These are phyloP conservation scores for Lachnellula cervina DNA, from an alignment of 2,329 filamentous ascomycete genomes.

Conservation along the genomic window DNA sequence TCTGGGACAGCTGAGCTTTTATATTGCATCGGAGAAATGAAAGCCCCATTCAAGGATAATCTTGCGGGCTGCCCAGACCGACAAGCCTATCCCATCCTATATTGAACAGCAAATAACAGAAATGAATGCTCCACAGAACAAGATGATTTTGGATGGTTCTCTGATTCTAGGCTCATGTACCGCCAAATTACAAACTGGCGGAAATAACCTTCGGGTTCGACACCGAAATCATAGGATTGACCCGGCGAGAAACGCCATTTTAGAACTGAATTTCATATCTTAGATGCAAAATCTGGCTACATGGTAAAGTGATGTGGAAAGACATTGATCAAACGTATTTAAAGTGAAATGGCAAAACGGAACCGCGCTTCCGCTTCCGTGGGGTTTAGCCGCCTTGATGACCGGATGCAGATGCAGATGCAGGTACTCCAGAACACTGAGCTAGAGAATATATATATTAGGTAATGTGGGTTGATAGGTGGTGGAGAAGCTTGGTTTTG, in stretches of 20 bases:
- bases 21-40: not conserved
- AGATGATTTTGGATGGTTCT: not conserved
- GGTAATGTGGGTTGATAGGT: too few relatives aligned
- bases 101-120: not conserved
- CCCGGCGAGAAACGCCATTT: not conserved
- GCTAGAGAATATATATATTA: too few relatives aligned
- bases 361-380: not conserved
- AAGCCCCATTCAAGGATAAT: not conserved
- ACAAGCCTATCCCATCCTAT: not conserved
- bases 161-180: not conserved
- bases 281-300: not conserved
- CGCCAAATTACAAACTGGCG: not conserved
- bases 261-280: not conserved
- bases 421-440: not conserved
- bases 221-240: not conserved
- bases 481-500: too few relatives aligned
- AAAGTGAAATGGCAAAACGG: not conserved
- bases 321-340: too few relatives aligned
- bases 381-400: not conserved
- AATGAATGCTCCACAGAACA: not conserved
- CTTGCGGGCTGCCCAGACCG: too few relatives aligned
- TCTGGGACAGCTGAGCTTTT: not conserved
- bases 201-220: not conserved
- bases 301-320: not conserved
- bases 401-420: not conserved